Conservation (phyloP, 441 rosid genomes). For the Syzygium malaccense region DNA sequence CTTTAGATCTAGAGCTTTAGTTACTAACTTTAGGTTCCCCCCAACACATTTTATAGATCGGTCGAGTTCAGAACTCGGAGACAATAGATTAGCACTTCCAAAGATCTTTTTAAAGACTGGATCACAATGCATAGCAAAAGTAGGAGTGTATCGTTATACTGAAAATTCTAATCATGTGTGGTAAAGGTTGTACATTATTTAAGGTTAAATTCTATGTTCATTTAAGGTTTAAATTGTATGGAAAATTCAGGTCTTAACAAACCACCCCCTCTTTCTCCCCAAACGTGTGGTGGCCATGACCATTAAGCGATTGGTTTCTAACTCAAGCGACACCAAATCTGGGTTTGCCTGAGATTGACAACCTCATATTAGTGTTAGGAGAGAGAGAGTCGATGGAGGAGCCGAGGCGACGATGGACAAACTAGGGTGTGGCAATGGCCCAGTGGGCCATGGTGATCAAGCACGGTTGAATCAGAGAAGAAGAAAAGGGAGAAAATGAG, state of each 20-base stretch:
- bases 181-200: no score
- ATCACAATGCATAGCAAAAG: background rate
- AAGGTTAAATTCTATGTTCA: no score
- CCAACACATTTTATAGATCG: background rate
- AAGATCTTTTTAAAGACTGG: background rate
- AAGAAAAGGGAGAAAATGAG: background rate
- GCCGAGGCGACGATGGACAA: background rate
- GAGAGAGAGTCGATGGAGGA: background rate
- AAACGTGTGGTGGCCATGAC: background rate
- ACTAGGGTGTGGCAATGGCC: background rate
- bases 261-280: no score
- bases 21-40: background rate
- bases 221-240: no score
- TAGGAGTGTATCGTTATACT: no score
- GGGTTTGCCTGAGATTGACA: background rate
- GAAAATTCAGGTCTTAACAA: no score
- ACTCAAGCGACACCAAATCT: background rate
- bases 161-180: no score
- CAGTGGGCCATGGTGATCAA: background rate
- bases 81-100: background rate
- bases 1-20: background rate
- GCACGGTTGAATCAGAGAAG: background rate
- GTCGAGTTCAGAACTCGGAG: background rate
- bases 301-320: rapidly evolving
- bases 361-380: background rate